Evolutionary conservation across 306 rosid species (phyloP), one percentile per base, ranked within the genome.

Genomic region (Medicago ruthenica): DNA sequence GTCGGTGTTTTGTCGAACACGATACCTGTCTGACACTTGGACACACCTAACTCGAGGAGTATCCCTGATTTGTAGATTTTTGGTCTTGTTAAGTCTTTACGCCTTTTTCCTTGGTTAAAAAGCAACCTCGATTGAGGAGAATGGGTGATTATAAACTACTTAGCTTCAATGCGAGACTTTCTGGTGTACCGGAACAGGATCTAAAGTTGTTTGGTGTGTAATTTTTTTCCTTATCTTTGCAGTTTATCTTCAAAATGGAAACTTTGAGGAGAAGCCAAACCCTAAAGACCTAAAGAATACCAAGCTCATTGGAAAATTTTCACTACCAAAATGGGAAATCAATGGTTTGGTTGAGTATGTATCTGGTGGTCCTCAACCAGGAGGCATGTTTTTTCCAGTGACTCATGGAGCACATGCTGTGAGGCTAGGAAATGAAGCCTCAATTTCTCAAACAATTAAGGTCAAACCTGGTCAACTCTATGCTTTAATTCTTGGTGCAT

Each of bases 391-490:
- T 90, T 92, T 92, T 61, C 67, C 86, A 4, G 97, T 95, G 37
- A 86, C 88, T 50, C 98, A 95, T 68, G 97, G 98, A 47, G 69
- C 80, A 40, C 97, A 95, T 82, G 98, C 97, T 34, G 93, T 95
- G 37, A 95, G 98, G 85, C 96, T 95, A 17, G 97, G 97, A 17
- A 95, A 95, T 48, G 96, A 92, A 10, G 98, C 97, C 20, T 85
- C 97, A 9, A 81, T 95, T 79, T 90, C 98, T 36, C 97, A 95
- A 85, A 86, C 73, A 67, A 61, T 92, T 10, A 89, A 88, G 74
- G 91, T 95, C 60, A 89, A 87, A 67, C 73, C 83, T 0, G 97
- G 97, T 63, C 83, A 88, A 53, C 41, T 64, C 0, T 92, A 92
- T 75, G 97, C 98, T 39, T 83, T 95, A 0, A 95, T 94, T 11